A percentile compares a stretch with the other conserved stretches of the same genome.
Evolutionary conservation across 257 asterid genomes (phyloP).

Genomic region (Solanum ossicruentum): DNA sequence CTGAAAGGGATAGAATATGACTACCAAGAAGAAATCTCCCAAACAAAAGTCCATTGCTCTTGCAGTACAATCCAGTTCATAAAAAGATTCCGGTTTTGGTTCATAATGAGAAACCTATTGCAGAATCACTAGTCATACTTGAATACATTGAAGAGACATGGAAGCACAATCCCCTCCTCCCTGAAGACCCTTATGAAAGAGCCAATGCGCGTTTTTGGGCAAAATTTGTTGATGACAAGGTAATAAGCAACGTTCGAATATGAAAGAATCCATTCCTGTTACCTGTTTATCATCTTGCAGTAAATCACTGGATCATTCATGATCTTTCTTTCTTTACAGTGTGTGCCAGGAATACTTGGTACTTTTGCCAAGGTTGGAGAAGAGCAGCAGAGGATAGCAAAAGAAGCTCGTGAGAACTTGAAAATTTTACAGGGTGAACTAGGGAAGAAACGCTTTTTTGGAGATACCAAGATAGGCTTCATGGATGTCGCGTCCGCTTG

Average conservation of each 20-base stretch:
- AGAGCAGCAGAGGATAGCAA: conserved; percentile 11
- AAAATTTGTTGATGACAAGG: neutral
- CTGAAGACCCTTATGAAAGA: conserved; percentile 16
- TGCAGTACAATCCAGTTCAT: conserved; percentile 15
- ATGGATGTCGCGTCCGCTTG: conserved; percentile 12
- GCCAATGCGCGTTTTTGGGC: conserved; percentile 1
- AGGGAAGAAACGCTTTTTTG: conserved; percentile 8
- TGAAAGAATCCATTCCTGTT: neutral
- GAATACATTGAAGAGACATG: conserved; percentile 20
- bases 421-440: conserved; percentile 5
- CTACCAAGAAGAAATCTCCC: conserved; percentile 23
- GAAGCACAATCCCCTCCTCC: conserved; percentile 15
- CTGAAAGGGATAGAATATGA: conserved; percentile 19
- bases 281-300: neutral
- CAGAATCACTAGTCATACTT: conserved; percentile 14
- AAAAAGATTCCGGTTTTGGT: conserved; percentile 15
- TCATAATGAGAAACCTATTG: conserved; percentile 10
- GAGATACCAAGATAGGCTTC: conserved; percentile 9
- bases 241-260: neutral
- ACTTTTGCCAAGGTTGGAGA: conserved; percentile 6
- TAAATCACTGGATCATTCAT: neutral
- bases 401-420: conserved; percentile 9
- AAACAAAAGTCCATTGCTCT: conserved; percentile 12
- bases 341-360: conserved; percentile 4
- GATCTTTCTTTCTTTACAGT: conserved; percentile 6